phyloP scores from a whole-genome alignment of 768 basidiomycete species.

The Tephrocybe sp. region DNA sequence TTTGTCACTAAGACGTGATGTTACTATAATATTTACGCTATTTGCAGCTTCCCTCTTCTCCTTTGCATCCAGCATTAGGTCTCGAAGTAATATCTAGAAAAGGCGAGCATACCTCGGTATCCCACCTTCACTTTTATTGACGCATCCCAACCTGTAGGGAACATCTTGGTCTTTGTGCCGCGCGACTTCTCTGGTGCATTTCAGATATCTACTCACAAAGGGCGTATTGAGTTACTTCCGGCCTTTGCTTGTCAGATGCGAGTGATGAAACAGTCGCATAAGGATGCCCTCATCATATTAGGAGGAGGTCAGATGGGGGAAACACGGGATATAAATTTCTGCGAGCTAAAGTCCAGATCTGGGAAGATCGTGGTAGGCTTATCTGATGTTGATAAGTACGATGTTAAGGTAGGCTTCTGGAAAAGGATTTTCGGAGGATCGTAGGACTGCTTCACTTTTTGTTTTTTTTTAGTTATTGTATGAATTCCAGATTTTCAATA shows the following conservation, averaged over 20 bases:
- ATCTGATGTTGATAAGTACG: constrained; percentile 37
- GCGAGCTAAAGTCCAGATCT: constrained; percentile 33
- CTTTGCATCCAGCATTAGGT: constrained; percentile 34
- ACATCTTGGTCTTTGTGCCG: constrained; percentile 27
- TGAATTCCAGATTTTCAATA: neutral
- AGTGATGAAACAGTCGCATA: constrained; percentile 27
- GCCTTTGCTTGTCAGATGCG: constrained; percentile 25
- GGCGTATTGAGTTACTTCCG: constrained; percentile 27
- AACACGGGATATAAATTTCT: constrained; percentile 34
- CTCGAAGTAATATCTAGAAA: constrained; percentile 34
- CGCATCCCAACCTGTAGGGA: constrained; percentile 17
- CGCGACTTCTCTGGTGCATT: constrained; percentile 28
- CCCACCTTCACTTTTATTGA: constrained; percentile 3
- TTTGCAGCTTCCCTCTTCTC: constrained; percentile 32
- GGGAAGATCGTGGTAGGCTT: constrained; percentile 46
- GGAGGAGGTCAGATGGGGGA: constrained; percentile 28
- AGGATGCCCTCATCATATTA: constrained; percentile 39
- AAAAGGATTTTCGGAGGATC: constrained; percentile 25
- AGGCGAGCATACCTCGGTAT: constrained; percentile 23
- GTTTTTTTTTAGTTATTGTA: neutral
- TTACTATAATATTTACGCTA: neutral
- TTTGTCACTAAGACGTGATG: neutral
- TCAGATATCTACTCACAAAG: constrained; percentile 24
- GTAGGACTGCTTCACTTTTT: neutral
- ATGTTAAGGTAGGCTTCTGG: constrained; percentile 37